Evolutionary conservation across 2,329 filamentous ascomycete species (phyloP), one percentile per base, ranked within the genome.

Genomic region (Talaromyces sp.): DNA sequence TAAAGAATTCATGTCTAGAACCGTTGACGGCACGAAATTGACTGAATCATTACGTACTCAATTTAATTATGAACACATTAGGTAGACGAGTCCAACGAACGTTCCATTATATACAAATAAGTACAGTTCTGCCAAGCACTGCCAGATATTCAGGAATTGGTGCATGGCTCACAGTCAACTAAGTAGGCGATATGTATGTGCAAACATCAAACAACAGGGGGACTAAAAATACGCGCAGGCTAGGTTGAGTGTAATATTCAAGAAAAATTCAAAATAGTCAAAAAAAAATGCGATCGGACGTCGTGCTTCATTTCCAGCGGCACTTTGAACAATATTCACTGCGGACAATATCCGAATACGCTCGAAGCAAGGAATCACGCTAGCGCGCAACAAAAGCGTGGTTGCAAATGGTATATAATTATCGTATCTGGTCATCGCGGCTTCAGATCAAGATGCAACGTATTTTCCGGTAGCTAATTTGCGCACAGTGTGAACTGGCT

Each of bases 391-490:
- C 10, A 48, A 35, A 15, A 35, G 28, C 33, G 31, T 28, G 33
- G 33, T 48, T 48, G 45, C 10, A 48, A 35, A 33, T 3, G 17
- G 25, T 48, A 33, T 48, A 48, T 48, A 6, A 15, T 35, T n/a
- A 35, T 48, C 28, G 28, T 17, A 21, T 48, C n/a, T 7, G 19
- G 45, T 48, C 45, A 10, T 48, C 10, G 10, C 25, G 2, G 5
- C 19, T 19, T 13, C 22, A 35, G 33, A 36, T 68, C 63, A 78
- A 55, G 68, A 65, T 56, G 84, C 83, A 66, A 89, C 84, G 71
- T 94, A 96, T 74, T 87, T 89, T 48, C 89, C 90, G 68, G 84
- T 86, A 22, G 89, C 80, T 63, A 94, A 71, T 75, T 87, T 92
- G 72, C 83, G 84, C 56, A 80, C 75, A 5, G 82, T 78, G 10